These are phyloP conservation scores for Colletotrichum lupini DNA, from an alignment of 2,329 filamentous ascomycete species.

Conservation along the genomic window DNA sequence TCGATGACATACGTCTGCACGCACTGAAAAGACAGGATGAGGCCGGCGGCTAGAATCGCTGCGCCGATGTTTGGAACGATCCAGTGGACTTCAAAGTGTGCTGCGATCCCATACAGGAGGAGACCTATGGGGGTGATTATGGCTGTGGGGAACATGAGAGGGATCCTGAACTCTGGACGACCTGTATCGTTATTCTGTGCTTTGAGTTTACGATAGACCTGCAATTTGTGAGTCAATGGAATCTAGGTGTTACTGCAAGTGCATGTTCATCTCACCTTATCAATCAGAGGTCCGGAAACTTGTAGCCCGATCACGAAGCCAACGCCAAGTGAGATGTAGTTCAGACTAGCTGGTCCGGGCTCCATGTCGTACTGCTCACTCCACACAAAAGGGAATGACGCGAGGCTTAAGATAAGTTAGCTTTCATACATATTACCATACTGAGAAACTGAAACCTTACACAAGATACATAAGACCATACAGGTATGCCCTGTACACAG, in stretches of 20 bases:
- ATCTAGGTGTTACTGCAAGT: no score
- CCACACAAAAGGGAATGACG: conserved; percentile 64
- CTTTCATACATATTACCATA: rapidly evolving
- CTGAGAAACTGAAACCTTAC: conserved; percentile 35
- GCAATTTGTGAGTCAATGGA: background rate
- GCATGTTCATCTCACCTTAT: conserved; percentile 39
- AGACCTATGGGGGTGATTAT: conserved; percentile 59
- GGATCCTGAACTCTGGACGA: conserved; percentile 48
- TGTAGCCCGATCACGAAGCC: conserved; percentile 66
- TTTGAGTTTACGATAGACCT: conserved; percentile 45
- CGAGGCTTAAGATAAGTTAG: conserved; percentile 46
- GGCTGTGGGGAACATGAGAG: conserved; percentile 48
- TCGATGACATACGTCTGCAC: conserved; percentile 65
- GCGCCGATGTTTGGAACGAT: conserved; percentile 69
- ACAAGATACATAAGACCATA: conserved; percentile 67
- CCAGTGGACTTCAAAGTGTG: conserved; percentile 57
- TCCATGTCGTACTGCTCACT: conserved; percentile 58
- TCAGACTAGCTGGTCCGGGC: conserved; percentile 58
- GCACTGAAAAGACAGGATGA: conserved; percentile 67
- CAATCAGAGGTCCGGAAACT: conserved; percentile 56
- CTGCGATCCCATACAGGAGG: conserved; percentile 61
- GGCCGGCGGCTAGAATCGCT: conserved; percentile 55
- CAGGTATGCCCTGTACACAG: conserved; percentile 59
- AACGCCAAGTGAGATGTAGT: conserved; percentile 64
- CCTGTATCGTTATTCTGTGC: conserved; percentile 41